phyloP scores from a whole-genome alignment of 805 yeast genomes.

The Wickerhamiella domercqiae region DNA sequence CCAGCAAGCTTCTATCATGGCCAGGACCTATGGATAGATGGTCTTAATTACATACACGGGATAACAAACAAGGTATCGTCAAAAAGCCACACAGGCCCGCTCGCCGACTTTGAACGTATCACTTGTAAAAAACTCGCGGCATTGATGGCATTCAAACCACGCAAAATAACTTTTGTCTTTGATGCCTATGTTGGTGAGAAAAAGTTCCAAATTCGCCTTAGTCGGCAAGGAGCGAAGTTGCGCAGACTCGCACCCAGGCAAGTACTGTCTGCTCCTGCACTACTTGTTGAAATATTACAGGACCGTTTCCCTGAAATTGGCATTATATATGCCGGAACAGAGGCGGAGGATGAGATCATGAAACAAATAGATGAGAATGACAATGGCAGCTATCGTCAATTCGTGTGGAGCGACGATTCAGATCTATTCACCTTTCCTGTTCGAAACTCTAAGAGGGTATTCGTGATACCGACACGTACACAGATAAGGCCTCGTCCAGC shows the following conservation, averaged over 20 bases:
- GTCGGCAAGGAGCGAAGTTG: neutral
- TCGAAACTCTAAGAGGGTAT: neutral
- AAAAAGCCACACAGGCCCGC: neutral
- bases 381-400: constrained; percentile 2
- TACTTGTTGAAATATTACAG: constrained; percentile 1
- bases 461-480: constrained; percentile 1
- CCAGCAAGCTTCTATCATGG: neutral
- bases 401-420: constrained; percentile 5
- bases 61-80: neutral
- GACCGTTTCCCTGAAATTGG: neutral
- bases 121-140: neutral
- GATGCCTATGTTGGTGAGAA: constrained; percentile 4
- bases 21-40: constrained; percentile 4
- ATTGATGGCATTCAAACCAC: constrained; percentile 1
- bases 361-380: constrained; percentile 6
- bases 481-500: neutral
- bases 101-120: neutral
- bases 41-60: constrained; percentile 1
- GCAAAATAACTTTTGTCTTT: constrained; percentile 2
- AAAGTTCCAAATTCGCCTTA: constrained; percentile 4
- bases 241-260: constrained; percentile 1
- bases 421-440: constrained; percentile 3
- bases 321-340: constrained; percentile 5
- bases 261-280: neutral
- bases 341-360: constrained; percentile 10